Evolutionary conservation across 495 filamentous ascomycete species (phyloP), one percentile per base, ranked within the genome.

Genomic region (Venustampulla echinocandica): DNA sequence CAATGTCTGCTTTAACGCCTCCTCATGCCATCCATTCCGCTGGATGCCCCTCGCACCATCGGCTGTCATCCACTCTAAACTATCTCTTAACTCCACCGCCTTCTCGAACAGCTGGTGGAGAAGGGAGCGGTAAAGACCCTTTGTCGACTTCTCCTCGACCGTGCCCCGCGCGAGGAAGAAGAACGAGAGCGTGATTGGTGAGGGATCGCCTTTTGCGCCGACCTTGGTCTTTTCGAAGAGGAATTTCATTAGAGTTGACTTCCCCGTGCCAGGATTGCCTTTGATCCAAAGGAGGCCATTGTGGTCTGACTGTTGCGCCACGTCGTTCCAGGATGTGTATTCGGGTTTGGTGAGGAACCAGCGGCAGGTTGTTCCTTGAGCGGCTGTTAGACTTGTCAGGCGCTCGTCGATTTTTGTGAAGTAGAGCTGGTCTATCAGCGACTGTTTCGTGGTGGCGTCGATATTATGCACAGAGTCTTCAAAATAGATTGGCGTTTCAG

Each of bases 241-340:
- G 41, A 63, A 61, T 47, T 65, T 65, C 61, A 70, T 67, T n/a
- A 70, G 34, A 15, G 65, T 70, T 14, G 64, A 68, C 52, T 70
- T 70, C 1, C 68, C 68, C 1, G 65, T 60, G 10, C 65, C 67
- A 21, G 67, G 64, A 46, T 68, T 64, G 3, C 67, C 67, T 30
- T 60, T 57, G 24, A 69, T 61, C 67, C 67, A 70, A 4, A 68
- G 46, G 39, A 68, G 58, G 4, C 65, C 65, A 34, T 54, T 46
- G 39, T 68, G 64, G n/a, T 55, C 44, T 18, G 19, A 20, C n/a
- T 53, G 41, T 45, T 56, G 57, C 1, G 34, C 35, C 14, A 44
- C 21, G 39, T 67, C 42, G 13, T 58, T 46, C 66, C 66, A 69
- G 34, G 55, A 55, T 32, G 37, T 44, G 46, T 61, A 69, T 46